phyloP scores from a whole-genome alignment of 768 basidiomycete genomes.

The Macrolepiota fuliginosa region DNA sequence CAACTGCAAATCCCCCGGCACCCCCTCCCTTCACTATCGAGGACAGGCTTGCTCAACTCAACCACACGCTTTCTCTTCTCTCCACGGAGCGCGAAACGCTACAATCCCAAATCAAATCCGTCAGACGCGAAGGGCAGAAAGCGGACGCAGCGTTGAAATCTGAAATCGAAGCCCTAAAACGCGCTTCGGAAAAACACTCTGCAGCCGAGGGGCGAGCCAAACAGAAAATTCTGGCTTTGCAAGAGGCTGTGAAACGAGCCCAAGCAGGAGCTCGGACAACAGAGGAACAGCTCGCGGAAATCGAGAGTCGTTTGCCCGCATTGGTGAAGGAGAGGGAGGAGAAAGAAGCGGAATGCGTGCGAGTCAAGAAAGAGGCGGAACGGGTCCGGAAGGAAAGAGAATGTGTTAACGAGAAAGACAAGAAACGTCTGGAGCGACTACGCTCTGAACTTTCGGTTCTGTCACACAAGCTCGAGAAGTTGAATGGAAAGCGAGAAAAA shows the following conservation, averaged over 20 bases:
- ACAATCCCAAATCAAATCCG: slow-evolving; percentile 66
- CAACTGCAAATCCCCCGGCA: slow-evolving; percentile 14
- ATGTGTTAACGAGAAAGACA: slow-evolving; percentile 42
- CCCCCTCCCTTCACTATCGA: slow-evolving; percentile 52
- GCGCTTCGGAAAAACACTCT: slow-evolving; percentile 77
- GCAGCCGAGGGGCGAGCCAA: slow-evolving; percentile 75
- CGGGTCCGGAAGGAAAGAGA: slow-evolving; percentile 36
- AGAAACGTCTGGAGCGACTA: slow-evolving; percentile 53
- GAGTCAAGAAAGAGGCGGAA: slow-evolving; percentile 49
- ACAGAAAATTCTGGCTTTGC: slow-evolving; percentile 84
- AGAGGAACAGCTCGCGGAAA: slow-evolving; percentile 42
- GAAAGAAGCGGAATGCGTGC: slow-evolving; percentile 40
- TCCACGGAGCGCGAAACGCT: slow-evolving; percentile 69
- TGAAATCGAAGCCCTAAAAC: slow-evolving; percentile 83
- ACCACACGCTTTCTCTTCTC: slow-evolving; percentile 61
- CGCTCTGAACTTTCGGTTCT: slow-evolving; percentile 56
- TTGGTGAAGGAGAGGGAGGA: slow-evolving; percentile 34
- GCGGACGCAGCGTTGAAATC: slow-evolving; percentile 76
- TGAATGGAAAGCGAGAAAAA: slow-evolving; percentile 63
- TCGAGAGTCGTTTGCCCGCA: slow-evolving; percentile 43
- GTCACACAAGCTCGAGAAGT: slow-evolving; percentile 63
- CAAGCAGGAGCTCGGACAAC: slow-evolving; percentile 51
- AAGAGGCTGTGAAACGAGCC: slow-evolving; percentile 84
- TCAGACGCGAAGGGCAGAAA: slow-evolving; percentile 80
- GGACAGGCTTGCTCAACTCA: slow-evolving; percentile 64